Evolutionary conservation across 108 stramenopile genomes (phyloP).

Genomic region (Cyclotella atomus): DNA sequence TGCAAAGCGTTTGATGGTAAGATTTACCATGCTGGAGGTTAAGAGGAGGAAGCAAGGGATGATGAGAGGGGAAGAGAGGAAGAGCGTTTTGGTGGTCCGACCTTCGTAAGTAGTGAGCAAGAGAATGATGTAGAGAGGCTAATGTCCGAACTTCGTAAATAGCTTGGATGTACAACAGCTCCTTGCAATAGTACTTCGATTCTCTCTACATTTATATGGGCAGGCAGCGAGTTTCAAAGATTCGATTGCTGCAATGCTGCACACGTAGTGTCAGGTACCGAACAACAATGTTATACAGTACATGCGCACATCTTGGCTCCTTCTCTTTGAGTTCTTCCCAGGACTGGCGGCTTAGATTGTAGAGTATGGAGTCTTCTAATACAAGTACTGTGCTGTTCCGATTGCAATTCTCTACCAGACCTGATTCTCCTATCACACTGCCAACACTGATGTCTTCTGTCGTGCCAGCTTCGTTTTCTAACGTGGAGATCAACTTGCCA

Average conservation of each 20-base stretch:
- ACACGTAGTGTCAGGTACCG: slow-evolving; percentile 66
- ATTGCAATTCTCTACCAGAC: slow-evolving; percentile 24
- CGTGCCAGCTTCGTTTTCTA: slow-evolving; percentile 48
- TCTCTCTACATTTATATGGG: too few species aligned
- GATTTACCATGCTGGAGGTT: too few species aligned
- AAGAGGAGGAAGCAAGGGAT: too few species aligned
- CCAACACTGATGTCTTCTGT: slow-evolving; percentile 47
- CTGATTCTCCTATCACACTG: slow-evolving; percentile 33
- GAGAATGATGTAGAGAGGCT: too few species aligned
- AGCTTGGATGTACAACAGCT: too few species aligned
- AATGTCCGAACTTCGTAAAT: too few species aligned
- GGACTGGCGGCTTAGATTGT: slow-evolving; percentile 16
- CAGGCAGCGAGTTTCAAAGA: slow-evolving; percentile 71
- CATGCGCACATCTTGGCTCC: slow-evolving; percentile 54
- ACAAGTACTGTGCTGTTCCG: slow-evolving; percentile 33
- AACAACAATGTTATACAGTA: slow-evolving; percentile 62
- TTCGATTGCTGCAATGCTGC: slow-evolving; percentile 79
- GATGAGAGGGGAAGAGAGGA: too few species aligned
- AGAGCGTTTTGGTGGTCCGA: too few species aligned
- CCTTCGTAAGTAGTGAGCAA: too few species aligned
- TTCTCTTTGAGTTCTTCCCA: slow-evolving; percentile 26
- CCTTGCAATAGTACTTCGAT: too few species aligned
- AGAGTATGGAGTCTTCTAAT: slow-evolving; percentile 11
- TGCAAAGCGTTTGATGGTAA: too few species aligned
- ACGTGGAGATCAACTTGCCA: slow-evolving; percentile 44